phyloP scores from a whole-genome alignment of 345 rosid species.

The Brassica rapa region DNA sequence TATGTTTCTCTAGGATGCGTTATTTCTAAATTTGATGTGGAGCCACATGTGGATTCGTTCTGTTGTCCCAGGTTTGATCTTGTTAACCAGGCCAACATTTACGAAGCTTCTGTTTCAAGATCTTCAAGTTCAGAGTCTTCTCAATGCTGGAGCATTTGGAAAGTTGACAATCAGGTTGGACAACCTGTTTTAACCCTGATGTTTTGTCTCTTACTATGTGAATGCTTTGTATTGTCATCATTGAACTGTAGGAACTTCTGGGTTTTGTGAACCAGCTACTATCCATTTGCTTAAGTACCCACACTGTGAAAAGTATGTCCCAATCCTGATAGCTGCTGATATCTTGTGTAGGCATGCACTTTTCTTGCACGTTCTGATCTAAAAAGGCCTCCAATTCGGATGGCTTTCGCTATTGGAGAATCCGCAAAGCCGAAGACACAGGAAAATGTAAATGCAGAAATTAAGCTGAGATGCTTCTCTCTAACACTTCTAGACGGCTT shows the following conservation, averaged over 20 bases:
- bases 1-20: conserved; percentile 92
- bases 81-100: conserved; percentile 78
- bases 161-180: conserved; percentile 95
- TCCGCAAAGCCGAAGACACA: conserved; percentile 81
- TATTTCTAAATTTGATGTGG: conserved; percentile 71
- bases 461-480: conserved; percentile 83
- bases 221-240: conserved; percentile 6
- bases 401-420: conserved; percentile 86
- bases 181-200: conserved; percentile 16
- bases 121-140: conserved; percentile 72
- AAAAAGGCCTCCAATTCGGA: conserved; percentile 74
- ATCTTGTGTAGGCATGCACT: conserved; percentile 81
- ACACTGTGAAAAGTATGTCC: conserved; percentile 23
- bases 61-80: conserved; percentile 97
- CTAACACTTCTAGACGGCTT: conserved; percentile 83
- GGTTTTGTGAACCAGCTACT: conserved; percentile 7
- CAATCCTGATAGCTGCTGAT: conserved; percentile 14
- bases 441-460: conserved; percentile 83
- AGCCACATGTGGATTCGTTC: conserved; percentile 61
- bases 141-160: conserved; percentile 98
- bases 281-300: conserved; percentile 7
- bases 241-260: conserved; percentile 12
- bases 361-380: conserved; percentile 90
- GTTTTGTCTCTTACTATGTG: conserved; percentile 13
- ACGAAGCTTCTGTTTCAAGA: conserved; percentile 77